Percentiles rank a stretch among this genome's conserved stretches.
phyloP scores from a whole-genome alignment of 2,329 filamentous ascomycete species.

The Teratosphaeria epicoccoides region DNA sequence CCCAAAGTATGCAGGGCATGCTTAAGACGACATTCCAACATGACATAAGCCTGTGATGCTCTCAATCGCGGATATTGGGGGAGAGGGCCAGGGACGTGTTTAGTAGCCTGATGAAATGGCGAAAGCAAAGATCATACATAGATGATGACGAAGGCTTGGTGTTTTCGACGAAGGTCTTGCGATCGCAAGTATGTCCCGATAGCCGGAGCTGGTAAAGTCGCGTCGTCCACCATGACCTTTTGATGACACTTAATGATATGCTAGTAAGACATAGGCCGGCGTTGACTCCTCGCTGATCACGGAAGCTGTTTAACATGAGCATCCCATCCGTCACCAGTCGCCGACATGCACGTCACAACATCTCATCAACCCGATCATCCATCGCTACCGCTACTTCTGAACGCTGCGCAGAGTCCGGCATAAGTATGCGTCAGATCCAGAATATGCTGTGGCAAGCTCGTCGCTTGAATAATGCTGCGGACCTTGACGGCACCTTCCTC shows the following conservation, averaged over 20 bases:
- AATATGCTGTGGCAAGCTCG: conserved; percentile 83
- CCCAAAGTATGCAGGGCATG: too few relatives aligned
- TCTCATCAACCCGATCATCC: conserved; percentile 29
- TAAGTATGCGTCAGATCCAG: conserved; percentile 94
- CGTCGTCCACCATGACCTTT: neutral
- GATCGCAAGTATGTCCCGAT: too few relatives aligned
- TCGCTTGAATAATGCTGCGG: conserved; percentile 91
- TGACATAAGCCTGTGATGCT: too few relatives aligned
- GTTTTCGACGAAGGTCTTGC: too few relatives aligned
- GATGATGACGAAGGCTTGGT: too few relatives aligned
- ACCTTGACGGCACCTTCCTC: conserved; percentile 97
- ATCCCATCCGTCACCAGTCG: neutral
- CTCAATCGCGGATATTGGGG: too few relatives aligned
- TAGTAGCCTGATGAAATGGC: too few relatives aligned
- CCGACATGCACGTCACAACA: neutral
- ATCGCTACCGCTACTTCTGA: conserved; percentile 87
- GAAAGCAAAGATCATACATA: too few relatives aligned
- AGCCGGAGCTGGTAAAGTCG: neutral
- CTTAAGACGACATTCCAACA: too few relatives aligned
- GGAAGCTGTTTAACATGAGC: neutral
- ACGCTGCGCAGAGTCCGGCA: conserved; percentile 84
- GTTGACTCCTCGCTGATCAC: neutral
- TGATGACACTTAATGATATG: neutral
- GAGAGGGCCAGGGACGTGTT: too few relatives aligned
- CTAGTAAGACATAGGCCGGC: neutral